Evolutionary conservation across 2,329 filamentous ascomycete genomes (phyloP), one percentile per base, ranked within the genome.

Genomic region (Meredithiella fracta): DNA sequence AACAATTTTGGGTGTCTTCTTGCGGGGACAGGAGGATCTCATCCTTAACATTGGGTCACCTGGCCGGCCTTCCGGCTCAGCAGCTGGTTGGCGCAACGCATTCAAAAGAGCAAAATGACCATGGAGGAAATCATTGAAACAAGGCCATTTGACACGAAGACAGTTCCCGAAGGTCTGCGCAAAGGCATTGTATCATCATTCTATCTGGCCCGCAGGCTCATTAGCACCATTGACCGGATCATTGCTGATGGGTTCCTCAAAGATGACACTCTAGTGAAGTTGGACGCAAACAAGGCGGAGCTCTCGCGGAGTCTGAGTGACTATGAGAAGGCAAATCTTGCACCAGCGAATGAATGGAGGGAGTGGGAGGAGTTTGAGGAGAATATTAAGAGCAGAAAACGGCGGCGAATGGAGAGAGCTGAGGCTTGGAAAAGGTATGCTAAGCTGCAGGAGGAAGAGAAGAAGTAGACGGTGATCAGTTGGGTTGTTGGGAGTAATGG

Each of bases 141-240:
- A 11, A 17, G 51, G 37, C 17, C 9, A 11, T n/a, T 23, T 23
- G 14, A 47, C 17, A 44, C 40, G 23, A n/a, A 17, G 15, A 23
- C 15, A 31, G 17, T 26, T 15, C 44, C 58, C 25, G 38, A 38
- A n/a, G 47, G 50, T 8, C 42, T 56, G 29, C 58, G 38, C 34
- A 49, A 26, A 11, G 57, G 38, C 7, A 44, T 38, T 6, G 55
- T 57, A 1, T 53, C 50, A 9, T 47, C 51, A n/a, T 47, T 42
- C 23, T 62, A 66, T 49, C 61, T 64, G 26, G 66, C 64, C 4
- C 62, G 72, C 14, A 61, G 50, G 17, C 57, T 58, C n/a, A 49
- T 58, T 4, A 29, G 57, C 40, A 44, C 34, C 11, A 38, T 58
- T n/a, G 50, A 58, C 34, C 31, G 26, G 15, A 37, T 53, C 3